phyloP scores from a whole-genome alignment of 1,284 basidiomycete species.

The Papiliotrema flavescens region DNA sequence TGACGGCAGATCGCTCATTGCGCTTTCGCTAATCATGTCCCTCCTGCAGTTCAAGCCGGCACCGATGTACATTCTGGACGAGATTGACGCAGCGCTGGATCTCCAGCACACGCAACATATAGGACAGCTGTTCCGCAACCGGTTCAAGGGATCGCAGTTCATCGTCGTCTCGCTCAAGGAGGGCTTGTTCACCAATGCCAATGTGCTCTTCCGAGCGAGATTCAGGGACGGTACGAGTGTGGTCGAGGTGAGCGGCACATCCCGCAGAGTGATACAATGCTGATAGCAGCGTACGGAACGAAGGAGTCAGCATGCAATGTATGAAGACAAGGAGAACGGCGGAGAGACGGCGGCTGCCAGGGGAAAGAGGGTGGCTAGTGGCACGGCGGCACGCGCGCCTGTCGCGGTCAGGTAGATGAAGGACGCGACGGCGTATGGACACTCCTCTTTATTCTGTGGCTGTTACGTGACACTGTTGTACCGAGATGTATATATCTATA shows the following conservation, averaged over 20 bases:
- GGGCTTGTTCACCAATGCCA: conserved; percentile 95
- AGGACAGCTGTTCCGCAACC: conserved; percentile 88
- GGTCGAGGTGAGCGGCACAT: conserved; percentile 58
- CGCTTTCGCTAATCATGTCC: conserved; percentile 95
- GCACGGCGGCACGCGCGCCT: conserved; percentile 1
- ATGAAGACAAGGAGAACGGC: conserved; percentile 33
- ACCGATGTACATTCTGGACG: conserved; percentile 99
- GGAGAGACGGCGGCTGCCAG: conserved; percentile 6
- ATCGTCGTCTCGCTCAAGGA: conserved; percentile 98
- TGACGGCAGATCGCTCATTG: conserved; percentile 76
- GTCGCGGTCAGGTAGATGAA: conserved; percentile 1
- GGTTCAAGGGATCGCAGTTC: conserved; percentile 95
- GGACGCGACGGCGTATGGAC: no score
- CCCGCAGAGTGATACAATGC: neutral
- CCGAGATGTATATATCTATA: no score
- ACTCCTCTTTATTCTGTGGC: no score
- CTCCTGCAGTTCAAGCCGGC: conserved; percentile 97
- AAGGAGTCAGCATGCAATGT: conserved; percentile 5
- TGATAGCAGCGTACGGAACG: conserved; percentile 32
- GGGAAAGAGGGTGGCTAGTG: conserved; percentile 9
- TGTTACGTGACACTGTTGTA: no score
- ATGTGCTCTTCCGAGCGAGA: conserved; percentile 86
- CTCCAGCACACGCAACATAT: conserved; percentile 96
- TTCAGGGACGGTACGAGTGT: conserved; percentile 90
- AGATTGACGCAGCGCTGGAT: conserved; percentile 95